Evolutionary conservation across 371 early-diverging fungal genomes (phyloP).

Genomic region (Mortierella sp.): DNA sequence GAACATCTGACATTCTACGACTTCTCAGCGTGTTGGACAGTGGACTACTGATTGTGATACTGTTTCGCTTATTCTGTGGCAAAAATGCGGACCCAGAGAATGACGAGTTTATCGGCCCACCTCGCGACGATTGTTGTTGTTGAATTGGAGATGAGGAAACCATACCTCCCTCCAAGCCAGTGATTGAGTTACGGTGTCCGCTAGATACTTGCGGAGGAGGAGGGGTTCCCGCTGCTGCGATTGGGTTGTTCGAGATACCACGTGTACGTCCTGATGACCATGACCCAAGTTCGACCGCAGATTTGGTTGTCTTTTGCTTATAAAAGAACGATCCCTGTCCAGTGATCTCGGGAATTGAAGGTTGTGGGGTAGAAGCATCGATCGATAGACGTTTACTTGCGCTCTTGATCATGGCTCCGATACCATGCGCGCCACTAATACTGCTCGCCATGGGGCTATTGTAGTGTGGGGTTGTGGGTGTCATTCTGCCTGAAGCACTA

Average conservation of each 20-base stretch:
- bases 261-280: constrained; percentile 36
- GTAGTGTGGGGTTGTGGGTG: constrained; percentile 15
- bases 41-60: constrained; percentile 12
- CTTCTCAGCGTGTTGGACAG: constrained; percentile 22
- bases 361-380: constrained; percentile 26
- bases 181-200: constrained; percentile 14
- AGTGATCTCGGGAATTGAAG: neutral
- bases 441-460: constrained; percentile 9
- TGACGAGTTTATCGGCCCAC: constrained; percentile 5
- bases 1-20: constrained; percentile 35
- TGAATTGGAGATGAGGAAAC: constrained; percentile 12
- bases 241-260: constrained; percentile 5
- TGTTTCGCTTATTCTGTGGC: constrained; percentile 28
- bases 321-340: constrained; percentile 31
- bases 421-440: constrained; percentile 20
- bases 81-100: constrained; percentile 8
- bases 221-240: constrained; percentile 1
- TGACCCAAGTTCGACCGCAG: constrained; percentile 44
- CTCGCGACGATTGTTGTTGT: constrained; percentile 5
- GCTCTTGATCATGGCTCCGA: constrained; percentile 47
- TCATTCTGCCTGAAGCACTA: constrained; percentile 16
- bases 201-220: constrained; percentile 5
- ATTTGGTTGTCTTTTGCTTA: constrained; percentile 42
- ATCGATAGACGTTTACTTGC: constrained; percentile 47
- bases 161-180: neutral